These are phyloP conservation scores for Brasilioporus rufonigricans DNA, from an alignment of 768 basidiomycete species.

Conservation along the genomic window DNA sequence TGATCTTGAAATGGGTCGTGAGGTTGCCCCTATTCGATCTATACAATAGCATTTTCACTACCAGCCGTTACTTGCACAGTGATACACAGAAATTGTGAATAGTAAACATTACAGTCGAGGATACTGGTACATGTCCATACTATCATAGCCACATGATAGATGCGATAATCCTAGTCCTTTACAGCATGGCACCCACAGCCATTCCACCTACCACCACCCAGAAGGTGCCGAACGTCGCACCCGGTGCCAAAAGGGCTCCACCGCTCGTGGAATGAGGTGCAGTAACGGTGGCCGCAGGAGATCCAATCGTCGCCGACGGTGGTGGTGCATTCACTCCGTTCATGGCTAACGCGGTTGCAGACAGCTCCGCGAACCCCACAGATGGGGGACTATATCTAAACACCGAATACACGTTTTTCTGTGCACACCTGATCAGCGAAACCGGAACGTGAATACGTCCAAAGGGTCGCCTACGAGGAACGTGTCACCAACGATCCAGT, in stretches of 20 bases:
- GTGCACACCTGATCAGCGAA: not conserved
- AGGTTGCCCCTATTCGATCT: too few species aligned
- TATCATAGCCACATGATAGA: too few species aligned
- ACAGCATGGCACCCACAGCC: constrained; percentile 13
- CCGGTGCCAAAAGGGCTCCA: not conserved
- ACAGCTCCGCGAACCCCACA: constrained; percentile 83
- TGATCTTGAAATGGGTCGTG: not conserved
- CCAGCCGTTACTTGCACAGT: too few species aligned
- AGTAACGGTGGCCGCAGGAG: constrained; percentile 46
- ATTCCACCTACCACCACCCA: constrained; percentile 3
- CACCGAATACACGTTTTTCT: constrained; percentile 95
- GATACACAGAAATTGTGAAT: too few species aligned
- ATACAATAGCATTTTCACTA: too few species aligned
- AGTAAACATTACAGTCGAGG: too few species aligned
- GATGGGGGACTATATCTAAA: constrained; percentile 77
- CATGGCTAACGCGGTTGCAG: constrained; percentile 45
- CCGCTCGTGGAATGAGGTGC: constrained; percentile 27
- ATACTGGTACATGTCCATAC: too few species aligned
- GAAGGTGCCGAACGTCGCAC: not conserved
- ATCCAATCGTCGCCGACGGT: constrained; percentile 60
- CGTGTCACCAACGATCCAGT: constrained; percentile 91
- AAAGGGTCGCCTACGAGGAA: constrained; percentile 48
- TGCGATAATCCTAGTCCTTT: not conserved
- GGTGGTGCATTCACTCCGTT: constrained; percentile 42
- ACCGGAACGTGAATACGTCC: not conserved